Percentiles rank a stretch among this genome's conserved stretches.
Conservation (phyloP, 1,284 basidiomycete genomes). For the Cystobasidium slooffiae region DNA sequence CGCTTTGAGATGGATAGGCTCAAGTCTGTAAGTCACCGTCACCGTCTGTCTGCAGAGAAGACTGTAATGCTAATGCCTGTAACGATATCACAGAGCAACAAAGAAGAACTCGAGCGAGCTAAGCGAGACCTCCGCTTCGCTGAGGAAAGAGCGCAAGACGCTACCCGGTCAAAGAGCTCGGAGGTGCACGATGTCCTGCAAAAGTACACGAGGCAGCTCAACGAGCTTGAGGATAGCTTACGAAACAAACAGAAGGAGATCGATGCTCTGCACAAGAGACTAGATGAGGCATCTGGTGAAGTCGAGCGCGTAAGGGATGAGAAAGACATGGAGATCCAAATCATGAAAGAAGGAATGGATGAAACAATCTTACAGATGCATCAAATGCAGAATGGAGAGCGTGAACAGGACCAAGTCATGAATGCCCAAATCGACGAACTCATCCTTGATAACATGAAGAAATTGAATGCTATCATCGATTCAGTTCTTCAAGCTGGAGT, state of each 20-base stretch:
- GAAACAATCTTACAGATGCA: slow-evolving; percentile 86
- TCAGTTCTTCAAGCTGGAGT: slow-evolving; percentile 96
- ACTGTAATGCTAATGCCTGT: no score
- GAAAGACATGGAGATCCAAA: slow-evolving; percentile 94
- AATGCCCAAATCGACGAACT: slow-evolving; percentile 96
- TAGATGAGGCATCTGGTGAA: slow-evolving; percentile 75
- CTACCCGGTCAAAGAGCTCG: slow-evolving; percentile 84
- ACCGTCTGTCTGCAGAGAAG: no score
- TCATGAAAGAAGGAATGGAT: slow-evolving; percentile 96
- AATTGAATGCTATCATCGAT: slow-evolving; percentile 97
- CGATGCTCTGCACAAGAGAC: slow-evolving; percentile 80
- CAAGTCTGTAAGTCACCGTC: slow-evolving; percentile 70
- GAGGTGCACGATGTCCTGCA: slow-evolving; percentile 86
- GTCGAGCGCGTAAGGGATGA: slow-evolving; percentile 83
- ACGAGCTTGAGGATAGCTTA: slow-evolving; percentile 91
- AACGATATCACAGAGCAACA: no score
- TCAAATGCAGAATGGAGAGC: slow-evolving; percentile 84
- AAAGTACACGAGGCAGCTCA: slow-evolving; percentile 95
- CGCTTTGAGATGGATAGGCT: slow-evolving; percentile 95
- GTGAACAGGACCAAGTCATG: slow-evolving; percentile 81
- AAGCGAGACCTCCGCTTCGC: slow-evolving; percentile 93
- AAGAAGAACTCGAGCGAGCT: slow-evolving; percentile 91
- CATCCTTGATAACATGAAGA: slow-evolving; percentile 96
- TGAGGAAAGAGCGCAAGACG: slow-evolving; percentile 97
- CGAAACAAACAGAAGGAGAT: slow-evolving; percentile 90